A percentile compares a stretch with the other conserved stretches of the same genome.
Evolutionary conservation across 148 eudicot species (phyloP).

Genomic region (Vaccinium vitisidaea): DNA sequence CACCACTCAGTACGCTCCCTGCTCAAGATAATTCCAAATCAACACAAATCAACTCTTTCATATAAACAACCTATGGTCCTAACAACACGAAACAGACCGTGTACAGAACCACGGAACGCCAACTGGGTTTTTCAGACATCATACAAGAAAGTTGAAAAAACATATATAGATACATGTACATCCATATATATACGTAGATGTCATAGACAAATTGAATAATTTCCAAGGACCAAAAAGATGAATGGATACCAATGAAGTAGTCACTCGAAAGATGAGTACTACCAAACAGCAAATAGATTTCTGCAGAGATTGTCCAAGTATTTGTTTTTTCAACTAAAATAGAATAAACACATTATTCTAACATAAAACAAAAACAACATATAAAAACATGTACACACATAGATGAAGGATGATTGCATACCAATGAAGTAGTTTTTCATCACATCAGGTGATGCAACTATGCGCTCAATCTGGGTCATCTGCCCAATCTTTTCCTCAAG

Average conservation of each 20-base stretch:
- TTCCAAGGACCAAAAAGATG: not conserved
- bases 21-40: not conserved
- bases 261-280: not conserved
- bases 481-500: constrained; percentile 24
- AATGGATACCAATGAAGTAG: not conserved
- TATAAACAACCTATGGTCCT: not conserved
- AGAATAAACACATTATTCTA: not conserved
- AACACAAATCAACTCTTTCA: not conserved
- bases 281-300: not conserved
- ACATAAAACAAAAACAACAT: not conserved
- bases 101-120: not conserved
- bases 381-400: too few relatives aligned
- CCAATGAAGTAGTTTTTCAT: constrained; percentile 3
- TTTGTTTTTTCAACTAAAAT: not conserved
- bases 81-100: not conserved
- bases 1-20: constrained; percentile 23
- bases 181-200: not conserved
- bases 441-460: constrained; percentile 9
- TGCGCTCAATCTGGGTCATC: constrained; percentile 11
- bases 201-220: not conserved
- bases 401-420: not conserved
- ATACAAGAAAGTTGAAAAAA: not conserved
- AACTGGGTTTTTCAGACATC: not conserved
- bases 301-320: not conserved
- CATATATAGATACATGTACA: not conserved